Percentiles rank a stretch among this genome's conserved stretches.
phyloP scores from a whole-genome alignment of 192 early-diverging fungal species.

The Kappamyces sp. region DNA sequence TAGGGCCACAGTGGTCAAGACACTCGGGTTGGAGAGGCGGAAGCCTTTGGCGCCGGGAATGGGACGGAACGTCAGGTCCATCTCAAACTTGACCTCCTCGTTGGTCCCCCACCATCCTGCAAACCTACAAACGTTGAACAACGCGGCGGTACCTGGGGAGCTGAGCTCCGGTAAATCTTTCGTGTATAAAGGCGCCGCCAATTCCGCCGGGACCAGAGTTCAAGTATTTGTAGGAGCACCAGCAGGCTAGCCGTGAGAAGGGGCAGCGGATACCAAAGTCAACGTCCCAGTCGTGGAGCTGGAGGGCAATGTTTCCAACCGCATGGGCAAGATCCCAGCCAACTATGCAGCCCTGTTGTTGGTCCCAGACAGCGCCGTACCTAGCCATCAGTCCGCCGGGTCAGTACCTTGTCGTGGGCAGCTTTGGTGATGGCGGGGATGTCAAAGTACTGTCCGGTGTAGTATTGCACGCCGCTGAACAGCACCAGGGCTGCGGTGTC shows the following conservation, averaged over 20 bases:
- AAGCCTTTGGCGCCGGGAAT: conserved; percentile 76
- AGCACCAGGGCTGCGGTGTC: conserved; percentile 77
- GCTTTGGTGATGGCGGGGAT: conserved; percentile 77
- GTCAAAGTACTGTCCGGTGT: conserved; percentile 84
- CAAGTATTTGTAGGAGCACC: conserved; percentile 97
- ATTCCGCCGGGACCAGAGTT: conserved; percentile 97
- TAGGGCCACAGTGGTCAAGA: conserved; percentile 66
- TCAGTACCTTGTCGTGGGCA: conserved; percentile 62
- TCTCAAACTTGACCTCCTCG: conserved; percentile 74
- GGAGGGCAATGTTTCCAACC: conserved; percentile 82
- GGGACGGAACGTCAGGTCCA: conserved; percentile 77
- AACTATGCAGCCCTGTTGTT: conserved; percentile 70
- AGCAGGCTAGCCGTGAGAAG: conserved; percentile 11
- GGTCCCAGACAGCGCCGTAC: too few relatives aligned
- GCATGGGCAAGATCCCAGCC: conserved; percentile 96
- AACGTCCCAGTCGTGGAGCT: conserved; percentile 90
- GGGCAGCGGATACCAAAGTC: conserved; percentile 64
- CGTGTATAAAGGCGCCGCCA: conserved; percentile 85
- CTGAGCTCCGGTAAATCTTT: conserved; percentile 59
- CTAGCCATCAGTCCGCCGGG: background rate
- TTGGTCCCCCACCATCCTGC: conserved; percentile 95
- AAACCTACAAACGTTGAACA: conserved; percentile 39
- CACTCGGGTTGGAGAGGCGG: conserved; percentile 82
- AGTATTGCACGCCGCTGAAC: conserved; percentile 90
- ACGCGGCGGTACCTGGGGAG: conserved; percentile 44